Evolutionary conservation across 2,329 filamentous ascomycete species (phyloP).

Genomic region (Cladosporium sp.): DNA sequence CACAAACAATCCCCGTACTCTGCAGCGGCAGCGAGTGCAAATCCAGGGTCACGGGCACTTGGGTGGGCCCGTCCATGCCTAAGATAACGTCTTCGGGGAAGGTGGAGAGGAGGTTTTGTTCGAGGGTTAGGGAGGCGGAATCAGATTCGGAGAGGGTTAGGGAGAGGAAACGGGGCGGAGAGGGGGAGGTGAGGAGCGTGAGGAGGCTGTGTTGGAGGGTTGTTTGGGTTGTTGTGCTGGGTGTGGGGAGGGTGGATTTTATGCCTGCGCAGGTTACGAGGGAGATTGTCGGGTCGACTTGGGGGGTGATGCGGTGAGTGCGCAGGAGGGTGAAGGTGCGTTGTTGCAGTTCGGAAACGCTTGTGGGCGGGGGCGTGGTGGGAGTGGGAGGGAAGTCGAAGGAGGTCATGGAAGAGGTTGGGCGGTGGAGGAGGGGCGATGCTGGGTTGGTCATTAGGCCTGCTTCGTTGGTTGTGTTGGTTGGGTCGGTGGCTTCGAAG

Average conservation of each 20-base stretch:
- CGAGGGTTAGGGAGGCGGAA: slow-evolving; percentile 67
- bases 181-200: slow-evolving; percentile 41
- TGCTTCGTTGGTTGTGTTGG: slow-evolving; percentile 42
- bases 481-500: slow-evolving; percentile 57
- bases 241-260: slow-evolving; percentile 33
- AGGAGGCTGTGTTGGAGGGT: slow-evolving; percentile 45
- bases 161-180: slow-evolving; percentile 64
- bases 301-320: slow-evolving; percentile 68
- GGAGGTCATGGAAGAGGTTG: slow-evolving; percentile 39
- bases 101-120: slow-evolving; percentile 57
- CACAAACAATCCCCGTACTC: slow-evolving; percentile 91
- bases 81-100: slow-evolving; percentile 61
- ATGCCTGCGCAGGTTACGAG: slow-evolving; percentile 78
- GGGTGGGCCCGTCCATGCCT: slow-evolving; percentile 65
- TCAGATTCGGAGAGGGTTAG: slow-evolving; percentile 69
- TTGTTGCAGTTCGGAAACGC: slow-evolving; percentile 70
- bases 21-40: slow-evolving; percentile 75
- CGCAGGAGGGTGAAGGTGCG: slow-evolving; percentile 82
- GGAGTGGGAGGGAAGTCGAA: slow-evolving; percentile 46
- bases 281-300: slow-evolving; percentile 62
- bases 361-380: slow-evolving; percentile 70
- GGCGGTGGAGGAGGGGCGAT: slow-evolving; percentile 53
- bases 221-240: slow-evolving; percentile 34
- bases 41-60: slow-evolving; percentile 81
- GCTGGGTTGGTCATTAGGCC: slow-evolving; percentile 41